Conservation (phyloP, 202 grass and related monocot species). For the Elaeis oleifera region DNA sequence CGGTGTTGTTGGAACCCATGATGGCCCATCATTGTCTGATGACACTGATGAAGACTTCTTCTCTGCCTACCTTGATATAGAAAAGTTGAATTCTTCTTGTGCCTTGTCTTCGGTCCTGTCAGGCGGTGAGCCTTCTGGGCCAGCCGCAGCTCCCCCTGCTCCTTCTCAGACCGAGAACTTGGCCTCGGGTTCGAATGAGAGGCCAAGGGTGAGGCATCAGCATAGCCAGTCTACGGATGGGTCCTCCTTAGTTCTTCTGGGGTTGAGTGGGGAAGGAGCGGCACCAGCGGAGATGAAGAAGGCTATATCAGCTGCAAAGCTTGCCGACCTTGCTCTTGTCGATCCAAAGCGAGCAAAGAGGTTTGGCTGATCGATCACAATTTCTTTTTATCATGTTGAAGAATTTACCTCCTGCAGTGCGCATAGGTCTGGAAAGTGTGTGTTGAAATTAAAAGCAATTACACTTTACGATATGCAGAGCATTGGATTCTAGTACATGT, state of each 20-base stretch:
- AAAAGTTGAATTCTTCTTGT: slow-evolving; percentile 50
- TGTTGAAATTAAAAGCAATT: too few relatives aligned
- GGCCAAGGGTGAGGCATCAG: slow-evolving; percentile 43
- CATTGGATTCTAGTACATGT: too few relatives aligned
- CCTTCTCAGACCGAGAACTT: slow-evolving; percentile 1
- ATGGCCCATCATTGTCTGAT: slow-evolving; percentile 67
- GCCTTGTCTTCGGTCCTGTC: slow-evolving; percentile 4
- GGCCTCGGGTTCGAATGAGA: slow-evolving; percentile 1
- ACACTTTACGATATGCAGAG: too few relatives aligned
- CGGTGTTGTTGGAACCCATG: slow-evolving; percentile 32
- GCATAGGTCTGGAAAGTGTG: too few relatives aligned
- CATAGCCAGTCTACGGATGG: slow-evolving; percentile 78
- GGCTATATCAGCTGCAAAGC: slow-evolving; percentile 63
- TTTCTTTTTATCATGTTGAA: too few relatives aligned
- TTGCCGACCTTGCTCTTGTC: slow-evolving; percentile 82
- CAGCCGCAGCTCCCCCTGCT: slow-evolving; percentile 25
- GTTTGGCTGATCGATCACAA: slow-evolving; percentile 16
- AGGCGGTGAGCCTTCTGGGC: slow-evolving; percentile 28
- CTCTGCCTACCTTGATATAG: slow-evolving; percentile 77
- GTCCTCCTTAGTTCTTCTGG: slow-evolving; percentile 47
- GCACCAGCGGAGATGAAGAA: slow-evolving; percentile 69
- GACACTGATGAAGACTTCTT: slow-evolving; percentile 89
- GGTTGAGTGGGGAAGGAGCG: slow-evolving; percentile 41
- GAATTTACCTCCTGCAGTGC: too few relatives aligned
- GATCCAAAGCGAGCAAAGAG: slow-evolving; percentile 94